A percentile compares a stretch with the other conserved stretches of the same genome.
phyloP scores from a whole-genome alignment of 495 filamentous ascomycete species.

The Hypoxylon perforatum region DNA sequence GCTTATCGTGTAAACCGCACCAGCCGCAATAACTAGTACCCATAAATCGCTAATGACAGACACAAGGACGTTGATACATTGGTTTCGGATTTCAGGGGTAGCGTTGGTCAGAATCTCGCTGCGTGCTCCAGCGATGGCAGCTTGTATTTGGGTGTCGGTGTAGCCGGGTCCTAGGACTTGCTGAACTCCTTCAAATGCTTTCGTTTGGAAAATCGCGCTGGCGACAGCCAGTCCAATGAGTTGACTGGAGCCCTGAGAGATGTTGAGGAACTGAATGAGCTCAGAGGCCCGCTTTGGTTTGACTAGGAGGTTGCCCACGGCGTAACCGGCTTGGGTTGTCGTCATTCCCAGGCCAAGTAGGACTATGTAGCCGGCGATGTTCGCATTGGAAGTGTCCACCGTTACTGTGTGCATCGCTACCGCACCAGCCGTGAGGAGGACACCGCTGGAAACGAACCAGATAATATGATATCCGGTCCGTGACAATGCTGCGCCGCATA shows the following conservation, averaged over 20 bases:
- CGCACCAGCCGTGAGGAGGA: slow-evolving; percentile 56
- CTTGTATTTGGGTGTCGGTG: slow-evolving; percentile 43
- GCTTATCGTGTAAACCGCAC: slow-evolving; percentile 51
- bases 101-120: slow-evolving; percentile 48
- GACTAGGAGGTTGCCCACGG: slow-evolving; percentile 61
- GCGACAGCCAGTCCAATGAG: slow-evolving; percentile 64
- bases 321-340: slow-evolving; percentile 58
- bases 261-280: slow-evolving; percentile 62
- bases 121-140: slow-evolving; percentile 55
- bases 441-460: slow-evolving; percentile 62
- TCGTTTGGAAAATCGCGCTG: slow-evolving; percentile 63
- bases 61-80: slow-evolving; percentile 56
- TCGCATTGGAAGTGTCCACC: slow-evolving; percentile 36
- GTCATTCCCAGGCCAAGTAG: slow-evolving; percentile 63
- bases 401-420: slow-evolving; percentile 60
- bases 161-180: slow-evolving; percentile 44
- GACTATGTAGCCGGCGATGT: slow-evolving; percentile 61
- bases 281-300: slow-evolving; percentile 44
- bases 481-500: slow-evolving; percentile 58
- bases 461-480: slow-evolving; percentile 63
- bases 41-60: slow-evolving; percentile 57
- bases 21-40: slow-evolving; percentile 57
- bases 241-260: slow-evolving; percentile 59
- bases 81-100: slow-evolving; percentile 30
- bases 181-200: slow-evolving; percentile 36